These are phyloP conservation scores for Epichloe baconii DNA, from an alignment of 2,329 filamentous ascomycete species.

Conservation along the genomic window DNA sequence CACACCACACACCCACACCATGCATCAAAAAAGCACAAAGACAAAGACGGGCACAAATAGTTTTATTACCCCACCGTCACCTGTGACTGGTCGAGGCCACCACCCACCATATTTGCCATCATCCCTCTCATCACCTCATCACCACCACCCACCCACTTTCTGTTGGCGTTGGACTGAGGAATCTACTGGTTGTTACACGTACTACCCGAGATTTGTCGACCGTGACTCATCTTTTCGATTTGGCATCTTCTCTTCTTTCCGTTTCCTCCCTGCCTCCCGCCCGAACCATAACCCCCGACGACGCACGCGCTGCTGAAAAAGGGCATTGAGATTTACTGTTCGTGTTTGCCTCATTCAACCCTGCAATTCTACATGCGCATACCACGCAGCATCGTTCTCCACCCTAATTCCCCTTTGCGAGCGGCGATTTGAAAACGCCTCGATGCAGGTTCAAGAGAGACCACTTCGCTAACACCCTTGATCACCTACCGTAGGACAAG, in stretches of 20 bases:
- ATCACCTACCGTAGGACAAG: conserved; percentile 9
- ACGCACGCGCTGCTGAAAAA: not conserved
- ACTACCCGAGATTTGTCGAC: not conserved
- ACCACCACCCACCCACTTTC: conserved; percentile 1
- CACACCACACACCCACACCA: not conserved
- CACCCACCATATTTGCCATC: conserved; percentile 4
- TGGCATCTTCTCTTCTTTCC: too few relatives aligned
- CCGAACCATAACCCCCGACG: not conserved
- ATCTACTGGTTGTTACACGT: not conserved
- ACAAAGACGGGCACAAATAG: conserved; percentile 4
- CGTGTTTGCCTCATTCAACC: not conserved
- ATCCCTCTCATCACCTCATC: not conserved
- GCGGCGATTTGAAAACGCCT: not conserved
- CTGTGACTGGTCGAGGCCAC: conserved; percentile 6
- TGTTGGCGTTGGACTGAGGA: not conserved
- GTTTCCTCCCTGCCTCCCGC: not conserved
- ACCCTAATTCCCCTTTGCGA: not conserved
- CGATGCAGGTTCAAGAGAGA: not conserved
- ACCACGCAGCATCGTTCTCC: not conserved
- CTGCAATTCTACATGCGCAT: not conserved
- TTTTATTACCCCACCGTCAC: conserved; percentile 9
- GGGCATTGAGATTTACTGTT: conserved; percentile 1
- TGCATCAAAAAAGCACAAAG: not conserved
- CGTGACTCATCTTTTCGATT: not conserved
- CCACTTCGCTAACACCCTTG: not conserved